Evolutionary conservation across 73 alveolate species (phyloP), one percentile per base, ranked within the genome.

Genomic region (Paramecium sonneborni): DNA sequence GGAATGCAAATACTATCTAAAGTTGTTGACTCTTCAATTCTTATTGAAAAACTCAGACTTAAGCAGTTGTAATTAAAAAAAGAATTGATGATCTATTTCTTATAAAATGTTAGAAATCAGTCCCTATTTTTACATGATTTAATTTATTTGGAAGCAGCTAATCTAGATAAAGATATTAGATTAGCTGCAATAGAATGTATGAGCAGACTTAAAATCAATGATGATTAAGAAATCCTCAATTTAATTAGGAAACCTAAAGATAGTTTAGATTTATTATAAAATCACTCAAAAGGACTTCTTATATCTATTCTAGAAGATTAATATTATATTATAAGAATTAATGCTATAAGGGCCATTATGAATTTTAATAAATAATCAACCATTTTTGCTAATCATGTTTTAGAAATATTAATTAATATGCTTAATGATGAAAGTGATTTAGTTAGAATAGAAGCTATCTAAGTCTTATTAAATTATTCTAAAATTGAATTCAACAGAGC

Each of bases 161-260:
- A 39, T 74, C 12, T 74, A 74, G 87, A 74, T 37, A 34, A 34
- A 37, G 87, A 74, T 37, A 74, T 74, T n/a, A 74, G 87, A 74
- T 37, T 3, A 3, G 87, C 87, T 37, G 68, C 87, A 15, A 37
- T 74, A 10, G 58, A 74, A 62, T 62, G 84, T 3, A 62, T 62
- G 87, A 74, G 87, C 26, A 34, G 34, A 23, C 35, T 37, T 37
- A 74, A 74, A 34, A 20, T 34, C 1, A 37, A 1, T 18, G 56
- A 74, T 74, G 56, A 74, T 32, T 39, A 74, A 37, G 87, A 74
- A 74, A 37, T 74, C 87, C 56, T 37, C 8, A 34, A 74, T 37
- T 74, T 74, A 74, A 39, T 74, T 34, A 39, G 58, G 37, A 74
- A 74, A 39, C 58, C 67, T 0, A 74, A 74, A 12, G 67, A 74